phyloP scores from a whole-genome alignment of 805 yeast genomes.

The Candida nitratophila region DNA sequence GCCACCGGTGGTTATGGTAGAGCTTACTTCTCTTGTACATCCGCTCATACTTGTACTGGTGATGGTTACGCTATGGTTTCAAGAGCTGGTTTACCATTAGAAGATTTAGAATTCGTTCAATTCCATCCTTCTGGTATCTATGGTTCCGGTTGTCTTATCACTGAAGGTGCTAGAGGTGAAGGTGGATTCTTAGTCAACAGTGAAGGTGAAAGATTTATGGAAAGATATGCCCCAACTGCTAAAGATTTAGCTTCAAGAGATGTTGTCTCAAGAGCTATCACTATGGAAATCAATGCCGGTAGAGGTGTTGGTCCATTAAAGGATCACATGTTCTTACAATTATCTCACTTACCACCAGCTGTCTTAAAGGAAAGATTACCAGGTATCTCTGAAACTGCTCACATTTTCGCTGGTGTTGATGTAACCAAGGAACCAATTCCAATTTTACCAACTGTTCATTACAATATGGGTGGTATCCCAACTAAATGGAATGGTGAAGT shows the following conservation, averaged over 20 bases:
- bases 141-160: constrained; percentile 97
- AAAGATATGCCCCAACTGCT: constrained; percentile 97
- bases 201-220: constrained; percentile 99
- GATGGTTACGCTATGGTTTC: constrained; percentile 98
- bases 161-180: constrained; percentile 99
- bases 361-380: constrained; percentile 94
- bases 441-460: constrained; percentile 95
- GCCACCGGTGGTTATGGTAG: constrained; percentile 99
- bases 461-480: constrained; percentile 99
- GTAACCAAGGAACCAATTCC: constrained; percentile 99
- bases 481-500: constrained; percentile 97
- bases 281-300: constrained; percentile 97
- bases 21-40: constrained; percentile 97
- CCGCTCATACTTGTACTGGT: constrained; percentile 99
- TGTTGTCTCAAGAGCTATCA: constrained; percentile 96
- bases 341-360: constrained; percentile 86
- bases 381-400: constrained; percentile 98
- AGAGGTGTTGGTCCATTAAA: constrained; percentile 97
- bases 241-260: constrained; percentile 98
- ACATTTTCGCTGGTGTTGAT: constrained; percentile 98
- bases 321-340: constrained; percentile 93
- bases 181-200: constrained; percentile 96
- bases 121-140: constrained; percentile 99
- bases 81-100: constrained; percentile 96
- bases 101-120: constrained; percentile 95